A percentile compares a stretch with the other conserved stretches of the same genome.
Evolutionary conservation across 2,329 filamentous ascomycete species (phyloP).

Genomic region (Pyricularia sp.): DNA sequence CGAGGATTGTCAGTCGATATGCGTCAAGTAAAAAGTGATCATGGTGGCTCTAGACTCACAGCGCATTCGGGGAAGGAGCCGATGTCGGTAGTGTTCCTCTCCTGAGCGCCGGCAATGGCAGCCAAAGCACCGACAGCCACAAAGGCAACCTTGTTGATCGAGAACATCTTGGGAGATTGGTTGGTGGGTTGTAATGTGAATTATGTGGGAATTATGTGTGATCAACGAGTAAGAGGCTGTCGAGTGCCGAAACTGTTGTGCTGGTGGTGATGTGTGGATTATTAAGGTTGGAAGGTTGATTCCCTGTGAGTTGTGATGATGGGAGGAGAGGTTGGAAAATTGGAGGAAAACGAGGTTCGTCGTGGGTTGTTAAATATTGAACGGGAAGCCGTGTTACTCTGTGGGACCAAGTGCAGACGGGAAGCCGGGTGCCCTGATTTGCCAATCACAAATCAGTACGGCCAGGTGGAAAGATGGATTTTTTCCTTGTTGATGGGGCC

Average conservation of each 20-base stretch:
- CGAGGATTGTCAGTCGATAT: neutral
- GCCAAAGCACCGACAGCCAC: conserved; percentile 30
- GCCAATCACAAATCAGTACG: neutral
- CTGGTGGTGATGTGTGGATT: neutral
- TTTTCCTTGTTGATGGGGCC: neutral
- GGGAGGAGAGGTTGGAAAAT: neutral
- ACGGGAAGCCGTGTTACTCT: neutral
- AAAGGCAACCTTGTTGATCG: conserved; percentile 9
- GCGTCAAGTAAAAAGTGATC: neutral
- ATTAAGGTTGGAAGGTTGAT: neutral
- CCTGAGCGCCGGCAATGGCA: conserved; percentile 27
- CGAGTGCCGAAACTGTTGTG: neutral
- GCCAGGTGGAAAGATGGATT: neutral
- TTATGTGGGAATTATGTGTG: neutral
- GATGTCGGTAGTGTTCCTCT: conserved; percentile 25
- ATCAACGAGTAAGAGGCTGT: neutral
- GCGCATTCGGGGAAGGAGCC: conserved; percentile 38
- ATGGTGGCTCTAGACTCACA: conserved; percentile 30
- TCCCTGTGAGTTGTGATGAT: neutral
- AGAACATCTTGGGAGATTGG: neutral
- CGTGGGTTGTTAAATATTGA: conserved; percentile 1
- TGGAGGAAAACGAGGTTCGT: neutral
- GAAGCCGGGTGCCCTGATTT: neutral
- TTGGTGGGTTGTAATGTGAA: neutral
- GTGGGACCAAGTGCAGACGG: neutral